Conservation (phyloP, 1,139 yeast species). For the Oligophagozyma castellii region DNA sequence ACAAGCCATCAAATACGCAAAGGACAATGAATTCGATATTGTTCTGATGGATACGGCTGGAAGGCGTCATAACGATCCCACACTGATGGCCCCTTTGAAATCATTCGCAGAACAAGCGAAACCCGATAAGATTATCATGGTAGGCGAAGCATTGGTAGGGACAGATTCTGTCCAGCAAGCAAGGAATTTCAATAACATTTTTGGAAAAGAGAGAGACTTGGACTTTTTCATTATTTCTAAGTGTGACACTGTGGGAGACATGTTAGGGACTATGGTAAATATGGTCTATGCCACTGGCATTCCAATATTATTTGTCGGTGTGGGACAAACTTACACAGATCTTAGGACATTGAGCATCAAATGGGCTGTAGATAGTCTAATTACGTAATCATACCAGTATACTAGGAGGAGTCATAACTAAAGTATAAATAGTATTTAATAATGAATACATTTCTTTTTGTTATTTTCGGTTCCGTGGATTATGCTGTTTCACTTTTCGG, state of each 20-base stretch:
- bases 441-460: too few species aligned
- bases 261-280: slow-evolving; percentile 93
- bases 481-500: too few species aligned
- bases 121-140: slow-evolving; percentile 96
- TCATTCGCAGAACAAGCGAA: slow-evolving; percentile 92
- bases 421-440: too few species aligned
- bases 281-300: slow-evolving; percentile 96
- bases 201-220: slow-evolving; percentile 67
- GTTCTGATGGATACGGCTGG: slow-evolving; percentile 97
- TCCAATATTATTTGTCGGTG: slow-evolving; percentile 90
- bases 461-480: too few species aligned
- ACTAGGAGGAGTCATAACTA: too few species aligned
- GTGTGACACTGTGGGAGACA: slow-evolving; percentile 94
- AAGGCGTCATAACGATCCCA: slow-evolving; percentile 88
- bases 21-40: slow-evolving; percentile 56
- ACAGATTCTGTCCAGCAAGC: slow-evolving; percentile 97
- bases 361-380: slow-evolving; percentile 79
- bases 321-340: slow-evolving; percentile 95
- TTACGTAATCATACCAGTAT: slow-evolving; percentile 32
- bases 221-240: slow-evolving; percentile 91
- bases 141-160: slow-evolving; percentile 95
- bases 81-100: slow-evolving; percentile 89
- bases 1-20: slow-evolving; percentile 73
- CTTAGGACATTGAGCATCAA: slow-evolving; percentile 83
- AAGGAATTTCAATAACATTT: slow-evolving; percentile 79